phyloP scores from a whole-genome alignment of 352 stramenopile species.

The Phytophthora podocarpi region DNA sequence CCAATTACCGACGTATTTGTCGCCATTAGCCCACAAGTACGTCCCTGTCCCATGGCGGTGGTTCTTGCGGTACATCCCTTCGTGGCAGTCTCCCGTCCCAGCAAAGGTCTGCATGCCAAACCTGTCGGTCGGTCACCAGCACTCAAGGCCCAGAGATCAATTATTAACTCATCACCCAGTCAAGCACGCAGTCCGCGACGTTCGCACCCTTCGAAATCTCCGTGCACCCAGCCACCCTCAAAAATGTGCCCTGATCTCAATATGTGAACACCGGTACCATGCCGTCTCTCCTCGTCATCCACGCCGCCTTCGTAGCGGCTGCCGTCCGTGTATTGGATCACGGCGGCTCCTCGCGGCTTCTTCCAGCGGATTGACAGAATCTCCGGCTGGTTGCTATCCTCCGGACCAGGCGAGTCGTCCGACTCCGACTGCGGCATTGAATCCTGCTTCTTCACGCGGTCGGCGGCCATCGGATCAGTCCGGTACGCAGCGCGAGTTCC shows the following conservation, averaged over 20 bases:
- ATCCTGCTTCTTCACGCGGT: slow-evolving; percentile 26
- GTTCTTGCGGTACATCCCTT: slow-evolving; percentile 89
- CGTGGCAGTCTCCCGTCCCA: slow-evolving; percentile 80
- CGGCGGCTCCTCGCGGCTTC: slow-evolving; percentile 40
- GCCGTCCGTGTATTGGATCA: slow-evolving; percentile 70
- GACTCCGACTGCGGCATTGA: slow-evolving; percentile 21
- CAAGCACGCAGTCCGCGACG: not conserved
- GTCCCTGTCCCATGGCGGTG: slow-evolving; percentile 83
- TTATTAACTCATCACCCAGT: not conserved
- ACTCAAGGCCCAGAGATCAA: not conserved
- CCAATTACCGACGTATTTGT: slow-evolving; percentile 90
- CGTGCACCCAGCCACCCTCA: slow-evolving; percentile 82
- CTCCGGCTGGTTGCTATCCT: slow-evolving; percentile 29
- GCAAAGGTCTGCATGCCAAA: slow-evolving; percentile 88
- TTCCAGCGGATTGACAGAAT: slow-evolving; percentile 62
- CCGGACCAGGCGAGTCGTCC: slow-evolving; percentile 1
- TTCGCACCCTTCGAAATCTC: slow-evolving; percentile 83
- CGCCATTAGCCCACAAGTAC: slow-evolving; percentile 89
- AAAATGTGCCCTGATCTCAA: slow-evolving; percentile 69
- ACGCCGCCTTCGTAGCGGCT: slow-evolving; percentile 69
- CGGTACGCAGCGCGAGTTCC: slow-evolving; percentile 30
- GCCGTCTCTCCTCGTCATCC: slow-evolving; percentile 51
- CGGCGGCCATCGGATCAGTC: slow-evolving; percentile 19
- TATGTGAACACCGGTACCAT: slow-evolving; percentile 66
- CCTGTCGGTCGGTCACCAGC: slow-evolving; percentile 36